phyloP scores from a whole-genome alignment of 345 rosid species.

The Moricandia arvensis region DNA sequence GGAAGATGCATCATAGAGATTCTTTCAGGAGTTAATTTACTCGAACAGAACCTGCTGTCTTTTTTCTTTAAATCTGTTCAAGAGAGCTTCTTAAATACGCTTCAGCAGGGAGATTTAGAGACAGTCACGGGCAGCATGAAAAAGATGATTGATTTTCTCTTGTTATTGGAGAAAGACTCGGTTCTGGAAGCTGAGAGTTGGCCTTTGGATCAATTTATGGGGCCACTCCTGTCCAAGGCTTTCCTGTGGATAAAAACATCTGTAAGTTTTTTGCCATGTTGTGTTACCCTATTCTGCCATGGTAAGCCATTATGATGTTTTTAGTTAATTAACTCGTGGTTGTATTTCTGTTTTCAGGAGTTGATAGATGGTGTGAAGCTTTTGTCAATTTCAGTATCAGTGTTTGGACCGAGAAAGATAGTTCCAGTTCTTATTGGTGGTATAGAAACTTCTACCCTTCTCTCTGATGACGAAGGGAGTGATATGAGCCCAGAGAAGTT shows the following conservation, averaged over 20 bases:
- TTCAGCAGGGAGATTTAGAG: slow-evolving; percentile 47
- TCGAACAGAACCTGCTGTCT: slow-evolving; percentile 58
- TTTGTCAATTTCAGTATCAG: slow-evolving; percentile 62
- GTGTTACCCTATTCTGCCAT: slow-evolving; percentile 12
- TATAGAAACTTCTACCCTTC: slow-evolving; percentile 27
- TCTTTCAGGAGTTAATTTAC: slow-evolving; percentile 52
- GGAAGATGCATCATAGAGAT: slow-evolving; percentile 82
- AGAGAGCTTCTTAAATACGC: slow-evolving; percentile 52
- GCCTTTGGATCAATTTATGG: slow-evolving; percentile 70
- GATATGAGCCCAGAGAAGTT: slow-evolving; percentile 48
- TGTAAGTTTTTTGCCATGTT: slow-evolving; percentile 54
- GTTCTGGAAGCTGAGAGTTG: slow-evolving; percentile 61
- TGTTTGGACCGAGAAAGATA: slow-evolving; percentile 76
- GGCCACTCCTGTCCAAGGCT: slow-evolving; percentile 64
- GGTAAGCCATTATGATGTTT: slow-evolving; percentile 9
- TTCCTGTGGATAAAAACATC: slow-evolving; percentile 69
- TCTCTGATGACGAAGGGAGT: slow-evolving; percentile 38
- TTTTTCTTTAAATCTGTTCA: slow-evolving; percentile 53
- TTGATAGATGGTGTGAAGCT: slow-evolving; percentile 64
- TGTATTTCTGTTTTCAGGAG: slow-evolving; percentile 53
- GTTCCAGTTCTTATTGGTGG: slow-evolving; percentile 43
- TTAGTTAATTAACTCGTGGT: slow-evolving; percentile 13
- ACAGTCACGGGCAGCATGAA: slow-evolving; percentile 42
- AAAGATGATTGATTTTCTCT: slow-evolving; percentile 57
- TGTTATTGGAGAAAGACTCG: slow-evolving; percentile 47